Base-by-base conservation (phyloP, 2,329 filamentous ascomycete species). In the Waltergamsia citrina region DNA sequence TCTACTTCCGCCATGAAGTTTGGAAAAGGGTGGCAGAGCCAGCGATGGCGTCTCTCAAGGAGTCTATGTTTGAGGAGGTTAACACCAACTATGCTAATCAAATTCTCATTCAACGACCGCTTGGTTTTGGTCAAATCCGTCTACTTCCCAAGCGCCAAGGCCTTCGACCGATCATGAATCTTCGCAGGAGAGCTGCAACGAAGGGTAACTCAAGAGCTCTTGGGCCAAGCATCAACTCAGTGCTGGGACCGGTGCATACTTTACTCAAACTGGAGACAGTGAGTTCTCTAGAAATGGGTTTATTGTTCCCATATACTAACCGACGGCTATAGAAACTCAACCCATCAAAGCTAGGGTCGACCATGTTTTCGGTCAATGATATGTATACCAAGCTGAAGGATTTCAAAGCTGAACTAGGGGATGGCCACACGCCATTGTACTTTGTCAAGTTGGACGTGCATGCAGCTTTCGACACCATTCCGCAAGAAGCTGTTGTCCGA, bases 381-480 rank as follows among this genome's bases (percentile, higher is more conserved):
- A 77, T 98, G 27, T 86, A 92, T 45, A 61, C 65, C 10, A 78
- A 77, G 15, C 59, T 98, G 16, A 82, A 80, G 40, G 47, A 43
- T 0, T 96, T 94, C 60, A 81, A 81, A 42, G 46, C 56, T 3
- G 55, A 43, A 1, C 52, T 82, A 3, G 56, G 57, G 1, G 38
- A 55, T 2, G 41, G 43, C 0, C 46, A 57, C 1, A 47, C 51
- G 7, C 64, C 56, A 5, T 58, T 95, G 2, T 96, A 84, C 56
- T 94, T 96, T 57, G 88, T 80, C 39, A 98, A 98, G 53, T 67
- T 94, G 10, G 92, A 98, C 50, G 88, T 98, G 15, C 75, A 85
- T 51, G 78, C 85, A 3, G 94, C 90, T 46, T 98, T 95, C 52
- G 92, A 98, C 55, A 94, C 84, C 0, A 95, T 98, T 29, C 92